phyloP scores from a whole-genome alignment of 169 alveolate species.

The Eimeria sp. region DNA sequence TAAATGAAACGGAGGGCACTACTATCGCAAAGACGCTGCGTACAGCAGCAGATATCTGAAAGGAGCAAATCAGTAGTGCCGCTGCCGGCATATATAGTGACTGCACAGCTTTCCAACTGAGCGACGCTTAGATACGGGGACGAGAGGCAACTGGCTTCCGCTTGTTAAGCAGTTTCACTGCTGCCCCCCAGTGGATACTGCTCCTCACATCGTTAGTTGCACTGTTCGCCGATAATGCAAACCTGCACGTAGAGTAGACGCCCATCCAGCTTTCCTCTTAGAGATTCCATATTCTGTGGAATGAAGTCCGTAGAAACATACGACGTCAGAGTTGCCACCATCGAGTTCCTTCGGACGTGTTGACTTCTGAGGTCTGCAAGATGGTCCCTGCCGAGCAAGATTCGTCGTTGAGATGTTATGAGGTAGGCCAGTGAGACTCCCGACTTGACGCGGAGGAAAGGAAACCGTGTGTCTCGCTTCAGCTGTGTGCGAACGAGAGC shows the following conservation, averaged over 20 bases:
- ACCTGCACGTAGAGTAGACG: conserved; percentile 64
- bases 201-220: conserved; percentile 7
- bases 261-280: conserved; percentile 56
- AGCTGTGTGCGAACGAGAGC: conserved; percentile 68
- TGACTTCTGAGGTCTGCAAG: conserved; percentile 65
- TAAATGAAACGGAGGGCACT: background rate
- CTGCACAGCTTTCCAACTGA: background rate
- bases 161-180: background rate
- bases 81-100: background rate
- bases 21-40: background rate
- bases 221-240: conserved; percentile 66
- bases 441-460: conserved; percentile 53
- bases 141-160: background rate
- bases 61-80: background rate
- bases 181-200: background rate
- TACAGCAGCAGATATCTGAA: background rate
- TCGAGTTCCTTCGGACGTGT: conserved; percentile 64
- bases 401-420: conserved; percentile 55
- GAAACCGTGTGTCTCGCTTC: conserved; percentile 53
- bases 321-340: conserved; percentile 67
- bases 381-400: conserved; percentile 48
- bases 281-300: conserved; percentile 62
- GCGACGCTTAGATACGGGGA: background rate
- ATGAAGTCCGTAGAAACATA: conserved; percentile 66
- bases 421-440: conserved; percentile 37